phyloP scores from a whole-genome alignment of 768 basidiomycete species.

The Cystobasidium onofrii region DNA sequence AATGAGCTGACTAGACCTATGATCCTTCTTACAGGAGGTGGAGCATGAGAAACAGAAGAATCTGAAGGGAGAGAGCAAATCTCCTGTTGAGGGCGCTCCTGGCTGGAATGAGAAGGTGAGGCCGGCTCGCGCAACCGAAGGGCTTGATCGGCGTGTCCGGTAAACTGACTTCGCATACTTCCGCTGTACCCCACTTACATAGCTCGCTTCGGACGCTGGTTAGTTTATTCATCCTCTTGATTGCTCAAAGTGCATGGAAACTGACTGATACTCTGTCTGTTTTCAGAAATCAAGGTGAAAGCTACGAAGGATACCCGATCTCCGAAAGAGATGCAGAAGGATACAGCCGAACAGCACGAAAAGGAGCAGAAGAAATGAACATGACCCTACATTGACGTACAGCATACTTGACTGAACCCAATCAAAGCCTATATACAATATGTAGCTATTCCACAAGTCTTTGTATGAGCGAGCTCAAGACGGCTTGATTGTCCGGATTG shows the following conservation, averaged over 20 bases:
- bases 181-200: neutral
- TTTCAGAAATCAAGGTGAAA: conserved; percentile 16
- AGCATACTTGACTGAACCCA: too few relatives aligned
- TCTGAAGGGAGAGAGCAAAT: conserved; percentile 5
- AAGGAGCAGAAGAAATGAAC: conserved; percentile 6
- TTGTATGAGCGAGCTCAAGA: too few relatives aligned
- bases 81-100: neutral
- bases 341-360: conserved; percentile 6
- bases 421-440: too few relatives aligned
- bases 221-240: neutral
- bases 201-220: conserved; percentile 14
- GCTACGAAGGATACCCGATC: conserved; percentile 5
- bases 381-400: too few relatives aligned
- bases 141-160: neutral
- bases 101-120: conserved; percentile 21
- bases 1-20: neutral
- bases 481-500: too few relatives aligned
- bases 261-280: neutral
- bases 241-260: neutral
- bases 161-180: neutral
- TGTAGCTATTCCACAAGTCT: too few relatives aligned
- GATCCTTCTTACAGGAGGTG: neutral
- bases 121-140: neutral
- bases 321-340: conserved; percentile 6
- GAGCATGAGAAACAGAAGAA: conserved; percentile 24